Evolutionary conservation across 2,329 filamentous ascomycete genomes (phyloP), one percentile per base, ranked within the genome.

Genomic region (Corniculantispora saksenae): DNA sequence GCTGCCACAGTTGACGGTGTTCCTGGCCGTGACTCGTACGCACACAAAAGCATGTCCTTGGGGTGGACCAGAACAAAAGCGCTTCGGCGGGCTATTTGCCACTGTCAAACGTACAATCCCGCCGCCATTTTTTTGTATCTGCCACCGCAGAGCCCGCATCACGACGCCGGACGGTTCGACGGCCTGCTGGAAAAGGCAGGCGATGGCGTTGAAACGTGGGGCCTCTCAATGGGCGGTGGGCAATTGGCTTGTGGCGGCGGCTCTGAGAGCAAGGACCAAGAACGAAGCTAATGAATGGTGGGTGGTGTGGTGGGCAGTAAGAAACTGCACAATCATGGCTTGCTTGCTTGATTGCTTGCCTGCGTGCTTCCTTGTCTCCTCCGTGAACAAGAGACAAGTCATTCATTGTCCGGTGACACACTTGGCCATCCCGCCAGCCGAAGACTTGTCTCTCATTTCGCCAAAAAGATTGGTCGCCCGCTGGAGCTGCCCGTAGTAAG

Each of bases 121-220:
- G 32, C 32, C 5, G 32, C 32, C 32, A 32, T 32, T n/a, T n/a
- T n/a, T n/a, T n/a, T 32, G 32, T 32, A 10, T 32, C 32, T 6
- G 6, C 17, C 38, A 43, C 38, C 38, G 17, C 8, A 15, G 29
- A 15, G 57, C 57, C 43, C 43, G 29, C 45, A 50, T 25, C 19
- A 48, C 19, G 51, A 61, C 17, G 51, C 47, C n/a, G 57, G 10
- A 51, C 17, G 47, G 23, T 53, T 61, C 17, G 29, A 35, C 47
- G 47, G 47, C 58, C 38, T 25, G 38, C 60, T 62, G 50, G 40
- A 62, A 38, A 12, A 62, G 60, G 60, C 60, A 62, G 60, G 60
- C 50, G 38, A 54, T 17, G 60, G 17, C 40, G 50, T 38, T 47
- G 40, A 32, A 54, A 32, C 60, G 50, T 62, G 60, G 60, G 50